Evolutionary conservation across 1,284 basidiomycete genomes (phyloP).

Genomic region (Pseudozyma thailandica): DNA sequence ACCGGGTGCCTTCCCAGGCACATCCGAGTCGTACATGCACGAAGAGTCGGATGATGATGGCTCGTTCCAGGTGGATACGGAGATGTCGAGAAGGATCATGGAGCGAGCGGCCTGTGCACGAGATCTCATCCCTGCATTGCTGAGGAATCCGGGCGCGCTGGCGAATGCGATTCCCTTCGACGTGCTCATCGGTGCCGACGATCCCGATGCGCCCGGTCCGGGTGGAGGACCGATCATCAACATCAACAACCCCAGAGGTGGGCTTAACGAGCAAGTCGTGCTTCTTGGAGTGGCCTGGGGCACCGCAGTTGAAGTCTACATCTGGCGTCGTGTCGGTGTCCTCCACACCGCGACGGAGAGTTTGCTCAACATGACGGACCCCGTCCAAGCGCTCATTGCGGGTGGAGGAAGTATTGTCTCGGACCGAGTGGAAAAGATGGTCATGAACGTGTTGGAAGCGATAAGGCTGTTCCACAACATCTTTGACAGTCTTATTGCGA

Average conservation of each 20-base stretch:
- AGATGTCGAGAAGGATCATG: constrained; percentile 51
- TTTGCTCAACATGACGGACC: constrained; percentile 17
- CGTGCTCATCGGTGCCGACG: constrained; percentile 35
- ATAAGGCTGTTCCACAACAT: constrained; percentile 46
- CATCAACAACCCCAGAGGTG: constrained; percentile 46
- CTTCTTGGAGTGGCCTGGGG: constrained; percentile 49
- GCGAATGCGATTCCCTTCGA: constrained; percentile 47
- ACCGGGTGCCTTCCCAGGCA: constrained; percentile 46
- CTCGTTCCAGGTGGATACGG: constrained; percentile 36
- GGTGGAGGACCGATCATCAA: constrained; percentile 30
- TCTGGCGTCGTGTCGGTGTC: constrained; percentile 44
- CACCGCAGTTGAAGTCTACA: constrained; percentile 52
- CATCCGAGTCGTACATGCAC: constrained; percentile 44
- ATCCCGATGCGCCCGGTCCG: constrained; percentile 16
- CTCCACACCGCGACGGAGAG: constrained; percentile 28
- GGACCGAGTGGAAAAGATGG: constrained; percentile 46
- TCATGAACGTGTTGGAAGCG: constrained; percentile 46
- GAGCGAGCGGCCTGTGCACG: constrained; percentile 45
- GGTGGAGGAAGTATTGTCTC: constrained; percentile 31
- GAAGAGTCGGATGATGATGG: constrained; percentile 39
- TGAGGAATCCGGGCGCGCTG: constrained; percentile 41
- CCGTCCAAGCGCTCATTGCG: constrained; percentile 25
- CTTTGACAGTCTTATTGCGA: constrained; percentile 40
- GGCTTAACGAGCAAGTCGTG: constrained; percentile 47
- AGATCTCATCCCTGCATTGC: constrained; percentile 44